A percentile compares a stretch with the other conserved stretches of the same genome.
phyloP scores from a whole-genome alignment of 306 rosid species.

The Mucuna pruriens region DNA sequence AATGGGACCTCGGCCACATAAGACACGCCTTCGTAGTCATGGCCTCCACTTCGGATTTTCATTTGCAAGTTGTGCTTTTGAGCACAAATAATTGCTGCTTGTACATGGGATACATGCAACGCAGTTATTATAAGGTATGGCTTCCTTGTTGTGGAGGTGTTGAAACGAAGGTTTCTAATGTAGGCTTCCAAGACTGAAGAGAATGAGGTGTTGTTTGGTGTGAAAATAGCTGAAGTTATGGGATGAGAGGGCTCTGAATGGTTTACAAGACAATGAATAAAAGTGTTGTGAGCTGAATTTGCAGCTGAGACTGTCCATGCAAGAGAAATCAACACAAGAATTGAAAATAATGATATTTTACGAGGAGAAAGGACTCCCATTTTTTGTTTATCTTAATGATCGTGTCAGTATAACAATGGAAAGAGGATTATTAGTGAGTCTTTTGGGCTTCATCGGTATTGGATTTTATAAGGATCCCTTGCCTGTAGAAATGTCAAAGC shows the following conservation, averaged over 20 bases:
- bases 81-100: constrained; percentile 58
- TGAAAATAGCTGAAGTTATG: constrained; percentile 54
- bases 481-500: background rate
- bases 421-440: constrained; percentile 13
- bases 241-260: constrained; percentile 57
- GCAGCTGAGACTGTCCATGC: background rate
- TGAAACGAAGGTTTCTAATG: constrained; percentile 69
- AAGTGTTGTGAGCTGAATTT: constrained; percentile 36
- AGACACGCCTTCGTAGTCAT: constrained; percentile 70
- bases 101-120: constrained; percentile 62
- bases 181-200: constrained; percentile 54
- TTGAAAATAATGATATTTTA: background rate
- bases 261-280: constrained; percentile 55
- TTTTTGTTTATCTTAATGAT: background rate
- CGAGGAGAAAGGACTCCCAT: constrained; percentile 19
- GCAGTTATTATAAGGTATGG: constrained; percentile 70
- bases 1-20: constrained; percentile 61
- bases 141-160: constrained; percentile 55
- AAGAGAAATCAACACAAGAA: constrained; percentile 17
- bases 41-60: constrained; percentile 80
- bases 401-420: background rate
- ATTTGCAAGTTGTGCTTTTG: constrained; percentile 54
- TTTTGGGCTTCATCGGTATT: background rate
- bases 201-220: constrained; percentile 53
- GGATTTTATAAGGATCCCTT: constrained; percentile 26